Conservation (phyloP, 1,284 basidiomycete species). For the Apiotrichum montevideense region DNA sequence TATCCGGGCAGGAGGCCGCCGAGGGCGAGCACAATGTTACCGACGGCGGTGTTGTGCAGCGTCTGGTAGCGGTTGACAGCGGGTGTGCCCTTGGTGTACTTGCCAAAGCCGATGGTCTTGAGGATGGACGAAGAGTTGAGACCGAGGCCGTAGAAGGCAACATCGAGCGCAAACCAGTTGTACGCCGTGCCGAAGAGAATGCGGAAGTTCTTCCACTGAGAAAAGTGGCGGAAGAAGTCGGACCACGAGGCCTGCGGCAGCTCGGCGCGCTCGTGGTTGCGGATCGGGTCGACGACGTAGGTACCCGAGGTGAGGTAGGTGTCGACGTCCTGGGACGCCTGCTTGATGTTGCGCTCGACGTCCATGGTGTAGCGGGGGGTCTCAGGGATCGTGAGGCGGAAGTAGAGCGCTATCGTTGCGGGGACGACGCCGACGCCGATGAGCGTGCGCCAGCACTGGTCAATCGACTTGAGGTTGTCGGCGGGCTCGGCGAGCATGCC, state of each 20-base stretch:
- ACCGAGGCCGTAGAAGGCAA: conserved; percentile 74
- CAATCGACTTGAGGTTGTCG: conserved; percentile 41
- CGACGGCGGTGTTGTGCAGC: conserved; percentile 37
- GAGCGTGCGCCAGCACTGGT: conserved; percentile 51
- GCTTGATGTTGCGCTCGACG: conserved; percentile 72
- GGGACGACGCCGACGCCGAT: conserved; percentile 51
- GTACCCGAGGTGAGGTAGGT: conserved; percentile 56
- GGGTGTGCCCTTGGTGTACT: conserved; percentile 34
- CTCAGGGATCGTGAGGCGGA: conserved; percentile 51
- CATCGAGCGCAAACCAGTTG: conserved; percentile 67
- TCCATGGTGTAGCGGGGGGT: conserved; percentile 80
- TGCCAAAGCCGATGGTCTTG: conserved; percentile 52
- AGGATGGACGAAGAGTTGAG: conserved; percentile 67
- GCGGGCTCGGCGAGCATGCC: conserved; percentile 53
- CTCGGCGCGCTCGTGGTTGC: conserved; percentile 55
- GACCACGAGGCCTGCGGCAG: conserved; percentile 59
- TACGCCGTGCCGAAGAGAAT: conserved; percentile 49
- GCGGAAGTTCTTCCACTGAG: conserved; percentile 50
- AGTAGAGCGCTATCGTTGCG: conserved; percentile 50
- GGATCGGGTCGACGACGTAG: conserved; percentile 56
- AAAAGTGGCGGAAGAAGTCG: conserved; percentile 57
- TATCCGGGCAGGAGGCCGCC: conserved; percentile 53
- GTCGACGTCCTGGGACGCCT: conserved; percentile 61
- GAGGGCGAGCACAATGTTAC: conserved; percentile 60
- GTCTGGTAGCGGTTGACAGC: conserved; percentile 42